Evolutionary conservation across 352 stramenopile species (phyloP).

Genomic region (Thalassiosira livingstoniorum): DNA sequence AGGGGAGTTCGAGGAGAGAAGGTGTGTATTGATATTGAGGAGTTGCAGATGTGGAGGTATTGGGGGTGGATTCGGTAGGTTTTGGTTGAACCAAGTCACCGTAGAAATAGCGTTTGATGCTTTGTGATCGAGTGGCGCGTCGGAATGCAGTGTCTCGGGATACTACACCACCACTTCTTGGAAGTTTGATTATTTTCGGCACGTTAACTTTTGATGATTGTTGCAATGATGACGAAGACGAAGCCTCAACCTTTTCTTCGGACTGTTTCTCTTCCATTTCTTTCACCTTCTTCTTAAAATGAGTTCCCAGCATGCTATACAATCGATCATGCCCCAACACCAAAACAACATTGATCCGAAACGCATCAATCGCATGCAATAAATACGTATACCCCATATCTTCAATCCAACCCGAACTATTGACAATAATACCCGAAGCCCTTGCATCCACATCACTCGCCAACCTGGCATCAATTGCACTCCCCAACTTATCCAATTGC

Average conservation of each 20-base stretch:
- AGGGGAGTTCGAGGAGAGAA: constrained; percentile 70
- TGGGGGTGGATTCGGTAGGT: constrained; percentile 1
- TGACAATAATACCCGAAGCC: constrained; percentile 82
- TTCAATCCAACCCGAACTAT: constrained; percentile 82
- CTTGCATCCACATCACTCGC: constrained; percentile 62
- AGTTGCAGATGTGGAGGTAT: constrained; percentile 9
- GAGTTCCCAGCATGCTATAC: constrained; percentile 79
- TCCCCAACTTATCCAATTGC: constrained; percentile 71
- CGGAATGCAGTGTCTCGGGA: constrained; percentile 70
- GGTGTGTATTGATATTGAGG: constrained; percentile 74
- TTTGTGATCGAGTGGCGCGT: constrained; percentile 57
- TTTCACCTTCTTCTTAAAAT: constrained; percentile 69
- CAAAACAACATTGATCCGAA: constrained; percentile 80
- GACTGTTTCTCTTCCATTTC: constrained; percentile 26
- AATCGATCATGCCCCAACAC: constrained; percentile 84
- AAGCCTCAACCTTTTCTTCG: too few species aligned
- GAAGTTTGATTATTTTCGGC: constrained; percentile 84
- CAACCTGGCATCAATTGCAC: constrained; percentile 71
- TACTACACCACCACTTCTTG: constrained; percentile 76
- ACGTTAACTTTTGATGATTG: constrained; percentile 6
- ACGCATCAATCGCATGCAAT: constrained; percentile 71
- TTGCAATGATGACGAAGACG: not conserved
- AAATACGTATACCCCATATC: constrained; percentile 76
- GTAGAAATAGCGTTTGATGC: constrained; percentile 85
- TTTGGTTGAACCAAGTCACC: constrained; percentile 62